These are phyloP conservation scores for Mortierella sp. DNA, from an alignment of 371 early-diverging fungal genomes.

Conservation along the genomic window DNA sequence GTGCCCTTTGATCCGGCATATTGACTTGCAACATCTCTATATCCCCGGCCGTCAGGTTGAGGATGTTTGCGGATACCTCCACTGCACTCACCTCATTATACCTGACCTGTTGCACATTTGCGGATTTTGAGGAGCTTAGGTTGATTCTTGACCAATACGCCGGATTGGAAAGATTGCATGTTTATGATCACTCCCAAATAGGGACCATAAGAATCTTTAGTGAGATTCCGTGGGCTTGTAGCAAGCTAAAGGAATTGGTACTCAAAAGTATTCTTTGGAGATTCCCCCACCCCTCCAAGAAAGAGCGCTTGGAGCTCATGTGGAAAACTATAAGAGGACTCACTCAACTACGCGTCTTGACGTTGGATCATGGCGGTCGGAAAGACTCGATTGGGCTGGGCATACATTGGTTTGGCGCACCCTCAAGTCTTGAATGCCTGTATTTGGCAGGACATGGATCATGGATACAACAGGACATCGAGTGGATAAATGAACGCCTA, in stretches of 20 bases:
- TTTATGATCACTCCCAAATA: too few relatives aligned
- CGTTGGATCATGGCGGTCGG: neutral
- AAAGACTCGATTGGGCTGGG: neutral
- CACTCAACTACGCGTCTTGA: conserved; percentile 4
- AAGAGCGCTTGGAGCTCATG: neutral
- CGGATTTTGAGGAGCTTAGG: neutral
- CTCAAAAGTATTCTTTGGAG: neutral
- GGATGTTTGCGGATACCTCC: neutral
- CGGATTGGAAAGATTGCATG: too few relatives aligned
- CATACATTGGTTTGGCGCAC: neutral
- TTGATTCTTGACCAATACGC: too few relatives aligned
- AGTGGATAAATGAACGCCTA: conserved; percentile 13
- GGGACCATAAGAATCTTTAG: too few relatives aligned
- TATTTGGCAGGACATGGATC: conserved; percentile 1
- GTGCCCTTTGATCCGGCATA: conserved; percentile 1
- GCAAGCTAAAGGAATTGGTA: too few relatives aligned
- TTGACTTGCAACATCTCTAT: neutral
- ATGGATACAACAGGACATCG: conserved; percentile 10
- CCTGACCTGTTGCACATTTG: neutral
- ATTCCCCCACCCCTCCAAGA: neutral
- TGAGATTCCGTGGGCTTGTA: too few relatives aligned
- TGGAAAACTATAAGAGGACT: conserved; percentile 1
- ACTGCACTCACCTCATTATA: neutral
- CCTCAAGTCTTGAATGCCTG: conserved; percentile 2
- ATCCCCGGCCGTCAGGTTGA: neutral